These are phyloP conservation scores for Clavispora carvajalis DNA, from an alignment of 805 yeast species.

Conservation along the genomic window DNA sequence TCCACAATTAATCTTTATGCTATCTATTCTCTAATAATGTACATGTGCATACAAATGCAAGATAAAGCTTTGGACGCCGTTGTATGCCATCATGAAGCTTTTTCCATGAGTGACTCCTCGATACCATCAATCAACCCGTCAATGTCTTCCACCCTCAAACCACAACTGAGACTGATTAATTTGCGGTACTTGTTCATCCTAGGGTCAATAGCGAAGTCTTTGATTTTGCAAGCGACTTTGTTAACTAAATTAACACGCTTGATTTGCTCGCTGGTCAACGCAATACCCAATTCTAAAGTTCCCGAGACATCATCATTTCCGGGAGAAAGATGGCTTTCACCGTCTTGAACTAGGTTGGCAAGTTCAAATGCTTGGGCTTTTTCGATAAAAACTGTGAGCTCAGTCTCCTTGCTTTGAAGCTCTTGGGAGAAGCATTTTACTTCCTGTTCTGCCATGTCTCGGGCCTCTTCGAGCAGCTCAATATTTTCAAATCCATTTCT, in stretches of 20 bases:
- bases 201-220: conserved; percentile 41
- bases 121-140: conserved; percentile 80
- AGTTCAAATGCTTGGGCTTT: conserved; percentile 38
- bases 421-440: conserved; percentile 7
- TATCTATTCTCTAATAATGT: too few species aligned
- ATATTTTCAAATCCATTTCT: conserved; percentile 26
- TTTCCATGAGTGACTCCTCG: conserved; percentile 14
- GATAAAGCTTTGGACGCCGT: too few species aligned
- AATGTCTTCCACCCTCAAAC: conserved; percentile 71
- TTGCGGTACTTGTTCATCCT: conserved; percentile 72
- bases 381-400: conserved; percentile 9
- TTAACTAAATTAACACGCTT: conserved; percentile 39
- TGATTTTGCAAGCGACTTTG: conserved; percentile 44
- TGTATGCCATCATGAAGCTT: conserved; percentile 4
- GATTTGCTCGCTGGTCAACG: conserved; percentile 48
- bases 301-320: background rate
- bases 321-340: conserved; percentile 17
- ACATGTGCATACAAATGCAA: background rate
- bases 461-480: conserved; percentile 23
- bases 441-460: conserved; percentile 15
- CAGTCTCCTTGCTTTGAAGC: conserved; percentile 8
- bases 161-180: conserved; percentile 72
- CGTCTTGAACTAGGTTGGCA: conserved; percentile 36
- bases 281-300: conserved; percentile 12
- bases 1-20: too few species aligned